Evolutionary conservation across 495 filamentous ascomycete species (phyloP), one percentile per base, ranked within the genome.

Genomic region (Trichoderma virens): DNA sequence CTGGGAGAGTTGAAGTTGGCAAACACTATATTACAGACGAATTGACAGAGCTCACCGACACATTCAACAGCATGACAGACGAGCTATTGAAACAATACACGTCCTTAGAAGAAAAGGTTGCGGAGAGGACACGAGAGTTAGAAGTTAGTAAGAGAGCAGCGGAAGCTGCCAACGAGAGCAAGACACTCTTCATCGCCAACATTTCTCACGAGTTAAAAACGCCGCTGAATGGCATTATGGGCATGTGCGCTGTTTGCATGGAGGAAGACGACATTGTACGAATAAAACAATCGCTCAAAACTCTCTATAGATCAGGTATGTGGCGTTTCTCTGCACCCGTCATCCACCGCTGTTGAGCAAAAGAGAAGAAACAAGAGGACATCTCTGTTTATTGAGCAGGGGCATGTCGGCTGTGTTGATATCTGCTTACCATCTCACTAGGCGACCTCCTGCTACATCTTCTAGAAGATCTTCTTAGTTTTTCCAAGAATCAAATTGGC

Each of bases 181-280:
- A 97, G 76, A 96, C 93, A 7, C 74, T 96, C 28, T 97, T 97
- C 74, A 93, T 97, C 66, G 93, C 93, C 32, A 97, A 97, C 68
- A 96, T 97, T 31, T 95, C 91, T 3, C 93, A 97, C 70, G 93
- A 96, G 72, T 80, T 97, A 16, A 92, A 95, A 72, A 97, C 93
- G 2, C 93, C 93, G 0, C 74, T 97, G 27, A 97, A 97, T 70
- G 93, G 91, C 2, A 97, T 97, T 67, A 76, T 97, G 34, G 93
- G 93, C 60, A 96, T 96, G 91, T 90, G 86, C 67, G 89, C 92
- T 0, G 89, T 94, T 1, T 94, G 89, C 70, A 92, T 96, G 90
- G 88, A 90, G 63, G 92, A 96, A 70, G 87, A 93, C 32, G 90
- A 96, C 66, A 73, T 89, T 7, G 71, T 74, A 18, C 85, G 87